Evolutionary conservation across 371 early-diverging fungal species (phyloP), one percentile per base, ranked within the genome.

Genomic region (Parasitella parasitica): DNA sequence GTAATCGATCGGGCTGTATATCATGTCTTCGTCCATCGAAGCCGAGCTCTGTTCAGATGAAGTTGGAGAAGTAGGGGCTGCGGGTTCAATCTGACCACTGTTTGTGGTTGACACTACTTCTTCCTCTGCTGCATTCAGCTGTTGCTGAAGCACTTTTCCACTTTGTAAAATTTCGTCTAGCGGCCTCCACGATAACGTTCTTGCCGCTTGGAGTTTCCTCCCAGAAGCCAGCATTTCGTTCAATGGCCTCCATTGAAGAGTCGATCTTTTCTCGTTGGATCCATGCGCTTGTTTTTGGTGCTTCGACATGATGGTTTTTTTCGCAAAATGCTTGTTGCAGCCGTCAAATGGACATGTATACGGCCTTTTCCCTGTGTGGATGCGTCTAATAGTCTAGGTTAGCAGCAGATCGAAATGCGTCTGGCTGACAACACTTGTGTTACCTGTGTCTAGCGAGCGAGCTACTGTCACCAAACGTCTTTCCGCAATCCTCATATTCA

Each of bases 281-380:
- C 53, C 62, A 39, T 67, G 67, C 13, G 67, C 67, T 13, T 57
- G 62, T 20, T 61, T 61, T 46, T 67, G 67, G 13, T 67, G 67
- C 27, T 61, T 61, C 35, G 61, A 58, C 61, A 67, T 57, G 49
- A 67, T 58, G 18, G 54, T 32, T 28, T 67, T 67, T 20, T 54
- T 28, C 8, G 67, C 70, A 48, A 65, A 74, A 27, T 67, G 63
- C 35, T 74, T 74, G 41, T 71, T 71, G 38, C 74, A 74, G 7
- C 76, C 81, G 28, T 79, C 76, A 55, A 71, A 64, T 27, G 59
- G 41, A 55, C 86, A 86, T 54, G 81, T 82, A 61, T 87, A 88
- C 4, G 89, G 87, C 37, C 86, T 75, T 72, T 85, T 86, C 6
- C 89, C 89, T 4, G 87, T 83, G 46, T 89, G 90, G 48, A 85